A percentile compares a stretch with the other conserved stretches of the same genome.
Evolutionary conservation across 352 stramenopile genomes (phyloP).

Genomic region (Pythium scleroteichum): DNA sequence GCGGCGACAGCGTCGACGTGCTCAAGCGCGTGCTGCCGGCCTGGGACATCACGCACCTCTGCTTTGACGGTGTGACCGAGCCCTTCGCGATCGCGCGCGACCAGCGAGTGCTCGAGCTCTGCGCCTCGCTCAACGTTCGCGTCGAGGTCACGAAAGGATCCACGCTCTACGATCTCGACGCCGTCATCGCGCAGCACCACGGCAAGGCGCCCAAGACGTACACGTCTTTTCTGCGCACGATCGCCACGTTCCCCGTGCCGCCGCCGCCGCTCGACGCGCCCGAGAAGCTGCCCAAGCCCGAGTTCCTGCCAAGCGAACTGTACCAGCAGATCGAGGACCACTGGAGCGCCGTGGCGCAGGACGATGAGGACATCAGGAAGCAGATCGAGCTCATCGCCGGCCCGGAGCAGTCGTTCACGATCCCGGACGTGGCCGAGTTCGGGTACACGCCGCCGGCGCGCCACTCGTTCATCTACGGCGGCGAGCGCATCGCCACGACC

Average conservation of each 20-base stretch:
- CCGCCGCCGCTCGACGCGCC: constrained; percentile 47
- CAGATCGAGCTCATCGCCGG: constrained; percentile 46
- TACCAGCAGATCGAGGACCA: constrained; percentile 68
- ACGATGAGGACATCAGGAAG: constrained; percentile 36
- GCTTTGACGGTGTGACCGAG: constrained; percentile 91
- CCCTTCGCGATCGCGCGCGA: constrained; percentile 89
- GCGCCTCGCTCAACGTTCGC: constrained; percentile 52
- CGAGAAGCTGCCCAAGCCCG: constrained; percentile 43
- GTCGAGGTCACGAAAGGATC: constrained; percentile 69
- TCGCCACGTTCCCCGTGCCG: constrained; percentile 56
- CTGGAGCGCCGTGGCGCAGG: constrained; percentile 30
- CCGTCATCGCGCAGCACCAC: constrained; percentile 54
- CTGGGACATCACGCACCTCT: constrained; percentile 90
- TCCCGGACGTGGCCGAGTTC: constrained; percentile 69
- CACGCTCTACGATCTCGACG: constrained; percentile 74
- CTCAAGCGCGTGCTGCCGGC: constrained; percentile 78
- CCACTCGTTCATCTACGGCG: constrained; percentile 78
- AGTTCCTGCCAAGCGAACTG: constrained; percentile 49
- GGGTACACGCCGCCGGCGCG: constrained; percentile 47
- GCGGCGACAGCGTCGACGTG: constrained; percentile 76
- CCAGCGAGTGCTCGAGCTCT: constrained; percentile 54
- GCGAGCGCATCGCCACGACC: constrained; percentile 62
- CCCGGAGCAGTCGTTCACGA: constrained; percentile 60
- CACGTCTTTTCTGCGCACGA: constrained; percentile 59
- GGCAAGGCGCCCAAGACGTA: constrained; percentile 74